A percentile compares a stretch with the other conserved stretches of the same genome.
phyloP scores from a whole-genome alignment of 2,329 filamentous ascomycete genomes.

The Cladosporium halotolerans region DNA sequence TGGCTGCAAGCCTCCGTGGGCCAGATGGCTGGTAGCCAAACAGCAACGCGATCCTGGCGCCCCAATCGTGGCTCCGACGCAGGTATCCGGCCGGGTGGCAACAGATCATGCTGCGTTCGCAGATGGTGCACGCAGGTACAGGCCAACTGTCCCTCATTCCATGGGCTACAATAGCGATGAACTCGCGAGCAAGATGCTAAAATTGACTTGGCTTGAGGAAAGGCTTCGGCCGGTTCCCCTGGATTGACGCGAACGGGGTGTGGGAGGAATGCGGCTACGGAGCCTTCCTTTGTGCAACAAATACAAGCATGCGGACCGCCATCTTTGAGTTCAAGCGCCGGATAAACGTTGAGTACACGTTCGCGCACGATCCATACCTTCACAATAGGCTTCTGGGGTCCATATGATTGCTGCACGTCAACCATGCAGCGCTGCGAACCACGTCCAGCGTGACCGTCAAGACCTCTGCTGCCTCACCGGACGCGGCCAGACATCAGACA shows the following conservation, averaged over 20 bases:
- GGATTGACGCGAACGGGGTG: conserved; percentile 11
- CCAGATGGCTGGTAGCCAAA: conserved; percentile 16
- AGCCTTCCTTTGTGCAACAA: conserved; percentile 12
- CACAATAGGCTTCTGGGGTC: conserved; percentile 17
- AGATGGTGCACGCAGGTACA: conserved; percentile 26
- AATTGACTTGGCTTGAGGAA: conserved; percentile 14
- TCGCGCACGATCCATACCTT: conserved; percentile 17
- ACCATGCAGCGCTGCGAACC: conserved; percentile 12
- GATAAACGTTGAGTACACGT: conserved; percentile 13
- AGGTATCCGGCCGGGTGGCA: conserved; percentile 24
- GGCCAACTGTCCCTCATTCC: conserved; percentile 14
- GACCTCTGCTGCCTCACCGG: conserved; percentile 4
- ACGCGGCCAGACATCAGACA: conserved; percentile 2
- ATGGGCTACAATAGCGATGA: conserved; percentile 11
- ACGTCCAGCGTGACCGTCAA: not conserved
- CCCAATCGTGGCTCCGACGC: conserved; percentile 21
- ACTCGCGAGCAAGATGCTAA: conserved; percentile 9
- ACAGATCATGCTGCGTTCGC: conserved; percentile 29
- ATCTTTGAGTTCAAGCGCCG: conserved; percentile 1
- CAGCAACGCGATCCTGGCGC: conserved; percentile 15
- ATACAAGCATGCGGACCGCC: conserved; percentile 6
- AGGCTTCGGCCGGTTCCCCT: conserved; percentile 17
- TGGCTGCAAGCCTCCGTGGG: not conserved
- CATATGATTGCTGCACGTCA: conserved; percentile 26
- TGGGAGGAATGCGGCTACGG: conserved; percentile 22